These are phyloP conservation scores for Lunularia cruciata DNA, from an alignment of 225 moss, liverwort and hornwort species.

Conservation along the genomic window DNA sequence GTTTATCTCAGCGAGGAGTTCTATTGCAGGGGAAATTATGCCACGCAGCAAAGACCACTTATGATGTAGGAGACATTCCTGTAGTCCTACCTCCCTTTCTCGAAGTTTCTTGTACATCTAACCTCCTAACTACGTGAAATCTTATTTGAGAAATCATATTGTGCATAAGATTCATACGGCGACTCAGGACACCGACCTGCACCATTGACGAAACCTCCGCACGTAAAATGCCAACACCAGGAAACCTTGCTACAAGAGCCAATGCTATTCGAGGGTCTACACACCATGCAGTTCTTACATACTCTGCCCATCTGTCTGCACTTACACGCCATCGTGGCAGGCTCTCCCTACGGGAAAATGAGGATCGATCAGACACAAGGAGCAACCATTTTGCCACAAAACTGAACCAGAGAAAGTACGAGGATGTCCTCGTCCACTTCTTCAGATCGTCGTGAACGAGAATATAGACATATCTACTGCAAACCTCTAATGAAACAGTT, in stretches of 20 bases:
- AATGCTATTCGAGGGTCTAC: conserved; percentile 73
- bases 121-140: neutral
- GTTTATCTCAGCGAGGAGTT: too few relatives aligned
- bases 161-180: neutral
- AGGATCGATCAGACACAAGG: neutral
- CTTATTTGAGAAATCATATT: neutral
- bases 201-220: conserved; percentile 65
- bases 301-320: conserved; percentile 64
- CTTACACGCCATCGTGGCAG: conserved; percentile 57
- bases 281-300: conserved; percentile 76
- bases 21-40: neutral
- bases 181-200: conserved; percentile 48
- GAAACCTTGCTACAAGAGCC: conserved; percentile 73
- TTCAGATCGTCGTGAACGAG: neutral
- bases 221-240: conserved; percentile 53
- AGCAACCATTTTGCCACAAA: neutral
- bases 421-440: neutral
- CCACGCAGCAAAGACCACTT: neutral
- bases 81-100: neutral
- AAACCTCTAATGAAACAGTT: too few relatives aligned
- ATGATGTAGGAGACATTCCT: neutral
- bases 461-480: neutral
- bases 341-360: conserved; percentile 27
- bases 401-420: neutral
- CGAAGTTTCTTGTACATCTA: neutral